Percentiles rank a stretch among this genome's conserved stretches.
Conservation (phyloP, 2,329 filamentous ascomycete species). For the Ascochyta rabiei region DNA sequence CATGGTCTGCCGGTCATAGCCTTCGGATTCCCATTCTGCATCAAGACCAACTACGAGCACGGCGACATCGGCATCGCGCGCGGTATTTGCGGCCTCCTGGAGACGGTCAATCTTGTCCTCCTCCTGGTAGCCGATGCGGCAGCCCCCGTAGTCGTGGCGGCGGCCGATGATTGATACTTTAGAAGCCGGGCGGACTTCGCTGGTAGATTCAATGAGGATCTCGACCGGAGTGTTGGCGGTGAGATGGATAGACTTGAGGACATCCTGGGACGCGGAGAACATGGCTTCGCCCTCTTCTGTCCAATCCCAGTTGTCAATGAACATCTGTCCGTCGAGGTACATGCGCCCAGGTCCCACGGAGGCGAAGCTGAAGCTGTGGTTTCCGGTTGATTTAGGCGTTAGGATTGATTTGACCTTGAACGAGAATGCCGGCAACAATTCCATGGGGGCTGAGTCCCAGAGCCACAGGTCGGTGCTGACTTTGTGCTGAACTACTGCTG, state of each 20-base stretch:
- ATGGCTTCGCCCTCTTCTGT: conserved; percentile 72
- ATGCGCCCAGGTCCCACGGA: conserved; percentile 69
- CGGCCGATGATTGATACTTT: conserved; percentile 64
- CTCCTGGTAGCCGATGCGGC: conserved; percentile 73
- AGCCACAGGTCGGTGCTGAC: conserved; percentile 71
- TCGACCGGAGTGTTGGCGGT: conserved; percentile 65
- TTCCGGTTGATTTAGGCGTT: conserved; percentile 64
- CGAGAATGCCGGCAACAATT: conserved; percentile 68
- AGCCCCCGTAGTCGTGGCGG: conserved; percentile 73
- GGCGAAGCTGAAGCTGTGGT: conserved; percentile 71
- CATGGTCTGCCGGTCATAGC: conserved; percentile 68
- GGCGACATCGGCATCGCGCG: conserved; percentile 75
- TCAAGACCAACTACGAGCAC: conserved; percentile 80
- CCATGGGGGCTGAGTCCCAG: conserved; percentile 70
- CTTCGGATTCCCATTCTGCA: conserved; percentile 77
- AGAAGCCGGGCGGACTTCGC: conserved; percentile 65
- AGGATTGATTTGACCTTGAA: conserved; percentile 66
- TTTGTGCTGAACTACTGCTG: conserved; percentile 63
- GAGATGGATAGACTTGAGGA: conserved; percentile 66
- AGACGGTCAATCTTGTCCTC: conserved; percentile 65
- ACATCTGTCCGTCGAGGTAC: conserved; percentile 64
- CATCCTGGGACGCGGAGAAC: conserved; percentile 71
- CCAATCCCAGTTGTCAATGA: conserved; percentile 72
- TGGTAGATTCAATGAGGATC: conserved; percentile 69
- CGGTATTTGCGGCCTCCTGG: conserved; percentile 67